Conservation (phyloP, 2,329 filamentous ascomycete species). For the Aplosporella prunicola region DNA sequence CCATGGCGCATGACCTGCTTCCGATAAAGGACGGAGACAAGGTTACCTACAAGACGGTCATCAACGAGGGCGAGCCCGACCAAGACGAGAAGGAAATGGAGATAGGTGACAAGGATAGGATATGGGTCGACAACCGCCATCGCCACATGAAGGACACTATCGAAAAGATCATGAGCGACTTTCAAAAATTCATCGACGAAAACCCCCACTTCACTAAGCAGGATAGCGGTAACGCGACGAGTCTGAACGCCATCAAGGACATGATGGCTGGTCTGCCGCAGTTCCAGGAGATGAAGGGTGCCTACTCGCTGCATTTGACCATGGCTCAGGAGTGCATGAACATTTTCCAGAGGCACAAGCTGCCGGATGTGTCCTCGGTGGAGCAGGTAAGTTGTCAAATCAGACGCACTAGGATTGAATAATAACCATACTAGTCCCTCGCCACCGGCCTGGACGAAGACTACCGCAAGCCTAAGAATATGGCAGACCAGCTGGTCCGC, state of each 20-base stretch:
- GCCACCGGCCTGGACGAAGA: conserved; percentile 92
- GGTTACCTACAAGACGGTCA: conserved; percentile 68
- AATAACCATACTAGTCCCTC: conserved; percentile 46
- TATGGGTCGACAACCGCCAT: conserved; percentile 93
- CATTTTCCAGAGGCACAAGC: conserved; percentile 73
- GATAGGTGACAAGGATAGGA: conserved; percentile 78
- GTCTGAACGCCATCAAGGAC: conserved; percentile 84
- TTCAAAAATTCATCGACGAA: conserved; percentile 80
- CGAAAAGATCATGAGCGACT: conserved; percentile 84
- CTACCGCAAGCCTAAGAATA: conserved; percentile 78
- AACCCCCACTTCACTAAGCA: conserved; percentile 86
- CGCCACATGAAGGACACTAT: conserved; percentile 97
- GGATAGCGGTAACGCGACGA: conserved; percentile 57
- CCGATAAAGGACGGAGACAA: conserved; percentile 84
- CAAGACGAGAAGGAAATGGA: conserved; percentile 84
- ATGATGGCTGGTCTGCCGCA: conserved; percentile 93
- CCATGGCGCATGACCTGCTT: conserved; percentile 91
- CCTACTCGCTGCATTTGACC: conserved; percentile 84
- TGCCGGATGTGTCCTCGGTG: conserved; percentile 75
- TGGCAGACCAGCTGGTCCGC: conserved; percentile 75
- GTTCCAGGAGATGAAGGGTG: conserved; percentile 91
- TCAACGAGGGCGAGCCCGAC: conserved; percentile 63
- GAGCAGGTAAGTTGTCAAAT: conserved; percentile 53
- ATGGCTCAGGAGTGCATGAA: conserved; percentile 99
- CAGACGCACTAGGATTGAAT: neutral